phyloP scores from a whole-genome alignment of 257 asterid species.

The Nicotiana sylvestris region DNA sequence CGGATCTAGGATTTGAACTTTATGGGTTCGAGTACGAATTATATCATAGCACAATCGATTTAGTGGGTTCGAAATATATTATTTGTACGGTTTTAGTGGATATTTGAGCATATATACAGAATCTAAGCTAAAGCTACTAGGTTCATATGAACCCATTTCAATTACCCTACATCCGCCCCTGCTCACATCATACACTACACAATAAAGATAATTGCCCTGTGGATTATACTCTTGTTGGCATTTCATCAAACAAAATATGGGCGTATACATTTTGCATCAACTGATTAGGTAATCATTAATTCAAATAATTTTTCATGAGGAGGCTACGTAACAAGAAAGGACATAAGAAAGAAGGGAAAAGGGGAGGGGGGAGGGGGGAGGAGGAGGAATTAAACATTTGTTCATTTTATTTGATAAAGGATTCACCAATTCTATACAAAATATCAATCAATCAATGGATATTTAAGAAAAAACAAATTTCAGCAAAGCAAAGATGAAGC shows the following conservation, averaged over 20 bases:
- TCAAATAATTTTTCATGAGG: not conserved
- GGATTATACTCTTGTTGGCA: not conserved
- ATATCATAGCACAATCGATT: too few species aligned
- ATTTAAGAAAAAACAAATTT: not conserved
- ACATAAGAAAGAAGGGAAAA: too few species aligned
- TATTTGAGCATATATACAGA: too few species aligned
- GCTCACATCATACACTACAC: not conserved
- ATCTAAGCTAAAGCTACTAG: too few species aligned
- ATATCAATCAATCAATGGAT: not conserved
- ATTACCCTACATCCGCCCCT: too few species aligned
- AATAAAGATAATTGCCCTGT: not conserved
- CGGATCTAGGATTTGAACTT: too few species aligned
- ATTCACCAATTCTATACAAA: not conserved
- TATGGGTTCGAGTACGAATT: too few species aligned
- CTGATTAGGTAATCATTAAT: not conserved
- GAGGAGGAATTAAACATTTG: not conserved
- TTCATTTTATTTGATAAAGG: not conserved
- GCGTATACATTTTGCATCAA: not conserved
- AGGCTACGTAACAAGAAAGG: too few species aligned
- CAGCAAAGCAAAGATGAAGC: not conserved
- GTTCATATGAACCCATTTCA: too few species aligned
- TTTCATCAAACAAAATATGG: conserved; percentile 29
- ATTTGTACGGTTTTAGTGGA: too few species aligned
- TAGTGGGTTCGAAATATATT: too few species aligned
- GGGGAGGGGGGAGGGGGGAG: fast-evolving